Base-by-base conservation (phyloP, 352 stramenopile genomes). In the Phytophthora ohioensis region DNA sequence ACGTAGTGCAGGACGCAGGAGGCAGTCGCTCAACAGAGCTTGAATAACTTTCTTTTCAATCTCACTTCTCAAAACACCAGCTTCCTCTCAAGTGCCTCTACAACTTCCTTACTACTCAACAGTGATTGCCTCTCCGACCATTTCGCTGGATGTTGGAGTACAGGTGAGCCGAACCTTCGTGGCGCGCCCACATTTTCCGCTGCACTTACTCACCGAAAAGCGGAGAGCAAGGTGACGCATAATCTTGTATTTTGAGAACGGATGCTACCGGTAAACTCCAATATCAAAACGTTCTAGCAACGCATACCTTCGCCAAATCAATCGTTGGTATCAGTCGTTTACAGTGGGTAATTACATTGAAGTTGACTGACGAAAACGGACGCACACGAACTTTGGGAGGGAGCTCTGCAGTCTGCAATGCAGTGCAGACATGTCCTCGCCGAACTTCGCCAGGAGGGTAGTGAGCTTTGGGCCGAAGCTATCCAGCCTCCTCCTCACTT, bases 241-340 rank as follows among this genome's bases (percentile, higher is more conserved):
- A 53, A 27, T 32, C 4, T 53, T 53, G 10, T 53, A 38, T 53
- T 32, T 49, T 31, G 30, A 49, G 66, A 32, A 68, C 62, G 34
- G n/a, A 4, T 11, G 5, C 5, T 2, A 8, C 15, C 5, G 17
- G 5, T n/a, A 48, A 48, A 48, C 12, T 1, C 3, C 42, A 48
- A 31, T 8, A 45, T n/a, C 39, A n/a, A 1, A 2, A 5, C 5
- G 9, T n/a, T 12, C 9, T 45, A 12, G 12, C n/a, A 17, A 15
- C 12, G 5, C n/a, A 45, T 45, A 45, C 39, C 9, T 12, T 45
- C 11, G 8, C n/a, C 39, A 45, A 45, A 45, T 8, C 39, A 45
- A 39, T 39, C 10, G n/a, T 45, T 12, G 39, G 17, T 17, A 17
- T 17, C 17, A n/a, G 21, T 21, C 17, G 17, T 21, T 45, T 45